Base-by-base conservation (phyloP, 2,329 filamentous ascomycete species). In the Talaromyces islandicus region DNA sequence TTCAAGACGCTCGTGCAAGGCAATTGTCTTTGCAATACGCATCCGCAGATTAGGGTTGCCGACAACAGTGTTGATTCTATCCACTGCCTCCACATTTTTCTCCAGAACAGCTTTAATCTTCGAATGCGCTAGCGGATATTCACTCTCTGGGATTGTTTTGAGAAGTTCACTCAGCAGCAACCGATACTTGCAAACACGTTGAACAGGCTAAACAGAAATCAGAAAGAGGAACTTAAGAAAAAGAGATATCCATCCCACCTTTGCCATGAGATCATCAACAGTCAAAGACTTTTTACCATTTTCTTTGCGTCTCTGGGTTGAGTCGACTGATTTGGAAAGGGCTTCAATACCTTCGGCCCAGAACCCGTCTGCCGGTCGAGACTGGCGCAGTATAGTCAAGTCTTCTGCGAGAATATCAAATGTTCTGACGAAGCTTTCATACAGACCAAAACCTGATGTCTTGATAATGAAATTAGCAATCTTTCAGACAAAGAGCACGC, bases 341-440 rank as follows among this genome's bases (percentile, higher is more conserved):
- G 88, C 85, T 73, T 97, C 93, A 1, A 97, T 84, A 0, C 93
- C 94, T 69, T 85, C 88, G 68, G 96, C 92, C 69, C 92, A 93
- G 5, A 85, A 83, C 51, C 87, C 83, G 90, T 91, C 96, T 56
- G 88, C 83, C 25, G 86, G 85, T 65, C 90, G 83, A 7, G 83
- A 84, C 61, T 86, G 83, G 63, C 89, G 85, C 17, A 88, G 82
- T 27, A 87, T 81, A 35, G 87, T 85, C 38, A 95, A 78, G 64
- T 96, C 91, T 64, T 89, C 86, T 53, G 89, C 86, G 80, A 97
- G 89, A 65, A 91, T 81, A 66, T 95, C 91, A 73, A 94, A 96
- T 70, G 93, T 93, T 56, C 89, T 89, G 38, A 90, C 90, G 71
- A 96, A 99, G 67, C 96, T 90, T 75, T 96, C 90, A 71, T 99